Evolutionary conservation across 148 eudicot species (phyloP).

Genomic region (Bassia scoparia): DNA sequence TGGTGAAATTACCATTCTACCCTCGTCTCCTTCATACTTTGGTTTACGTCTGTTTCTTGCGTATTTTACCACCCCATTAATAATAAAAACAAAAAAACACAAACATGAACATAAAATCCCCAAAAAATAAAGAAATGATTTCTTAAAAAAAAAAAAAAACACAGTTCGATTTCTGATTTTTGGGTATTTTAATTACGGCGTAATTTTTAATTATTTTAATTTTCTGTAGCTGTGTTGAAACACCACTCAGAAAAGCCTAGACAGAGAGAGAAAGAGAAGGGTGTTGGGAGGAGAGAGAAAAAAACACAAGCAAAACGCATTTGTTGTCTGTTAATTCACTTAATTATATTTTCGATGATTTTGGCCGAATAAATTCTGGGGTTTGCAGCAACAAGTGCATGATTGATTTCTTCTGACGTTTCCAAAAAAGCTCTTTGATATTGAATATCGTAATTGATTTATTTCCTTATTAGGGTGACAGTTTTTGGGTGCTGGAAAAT

Average conservation of each 20-base stretch:
- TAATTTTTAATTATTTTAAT: background rate
- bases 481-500: background rate
- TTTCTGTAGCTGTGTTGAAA: constrained; percentile 21
- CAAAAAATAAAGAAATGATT: background rate
- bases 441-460: constrained; percentile 23
- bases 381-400: background rate
- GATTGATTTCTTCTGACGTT: background rate
- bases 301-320: constrained; percentile 9
- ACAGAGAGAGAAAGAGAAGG: constrained; percentile 14
- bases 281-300: constrained; percentile 6
- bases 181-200: constrained; percentile 1
- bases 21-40: too few species aligned
- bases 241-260: constrained; percentile 29
- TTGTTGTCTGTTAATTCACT: constrained; percentile 22
- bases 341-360: constrained; percentile 1
- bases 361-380: constrained; percentile 10
- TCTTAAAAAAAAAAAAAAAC: constrained; percentile 13
- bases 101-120: too few species aligned
- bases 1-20: background rate
- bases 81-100: too few species aligned
- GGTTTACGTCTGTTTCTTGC: background rate
- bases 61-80: constrained; percentile 1
- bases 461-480: constrained; percentile 8
- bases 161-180: background rate
- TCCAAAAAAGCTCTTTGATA: background rate